Base-by-base conservation (phyloP, 2,329 filamentous ascomycete genomes). In the Xylariomycetidae sp. region DNA sequence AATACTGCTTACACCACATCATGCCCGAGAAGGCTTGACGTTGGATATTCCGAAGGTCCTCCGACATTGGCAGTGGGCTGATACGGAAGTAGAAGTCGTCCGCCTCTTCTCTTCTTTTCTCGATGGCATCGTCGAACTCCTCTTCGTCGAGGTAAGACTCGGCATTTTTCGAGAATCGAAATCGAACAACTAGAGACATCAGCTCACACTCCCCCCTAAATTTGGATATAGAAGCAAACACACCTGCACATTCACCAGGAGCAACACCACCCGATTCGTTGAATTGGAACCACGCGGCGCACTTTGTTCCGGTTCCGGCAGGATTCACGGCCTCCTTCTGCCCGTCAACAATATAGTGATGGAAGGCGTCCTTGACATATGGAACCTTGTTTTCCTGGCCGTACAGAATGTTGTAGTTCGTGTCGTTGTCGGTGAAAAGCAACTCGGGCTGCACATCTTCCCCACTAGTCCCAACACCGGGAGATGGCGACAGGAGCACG, bases 1-100 rank as follows among this genome's bases (percentile, higher is more conserved):
- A 97, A 63, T 88, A 87, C 59, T 97, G 90, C 61, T 97, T 97
- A 43, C 85, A 94, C 90, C 90, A 97, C 74, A 97, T 83, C 90
- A 97, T 97, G 34, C 92, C 90, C 1, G 89, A 82, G 46, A 96
- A 85, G 4, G 90, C 92, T 59, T 96, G 89, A 48, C 90, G 79
- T 63, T 97, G 92, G 48, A 97, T 92, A 60, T 94, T 96, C 48
- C 89, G 82, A 38, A 96, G 72, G 54, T 97, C 90, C 30, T 97
- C 89, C 0, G 86, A 75, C 83, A 96, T 94, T 3, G 89, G 90
- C 25, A 96, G 71, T 3, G 90, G 90, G 61, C 88, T 96, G 59
- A 97, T 83, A 38, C 86, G 79, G 65, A 83, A 92, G 68, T 94
- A 97, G 59, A 97, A 97, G 41, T 97, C 89, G 56, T 97, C 90